Percentiles rank a stretch among this genome's conserved stretches.
Evolutionary conservation across 108 stramenopile species (phyloP).

Genomic region (Schizochytrium sp.): DNA sequence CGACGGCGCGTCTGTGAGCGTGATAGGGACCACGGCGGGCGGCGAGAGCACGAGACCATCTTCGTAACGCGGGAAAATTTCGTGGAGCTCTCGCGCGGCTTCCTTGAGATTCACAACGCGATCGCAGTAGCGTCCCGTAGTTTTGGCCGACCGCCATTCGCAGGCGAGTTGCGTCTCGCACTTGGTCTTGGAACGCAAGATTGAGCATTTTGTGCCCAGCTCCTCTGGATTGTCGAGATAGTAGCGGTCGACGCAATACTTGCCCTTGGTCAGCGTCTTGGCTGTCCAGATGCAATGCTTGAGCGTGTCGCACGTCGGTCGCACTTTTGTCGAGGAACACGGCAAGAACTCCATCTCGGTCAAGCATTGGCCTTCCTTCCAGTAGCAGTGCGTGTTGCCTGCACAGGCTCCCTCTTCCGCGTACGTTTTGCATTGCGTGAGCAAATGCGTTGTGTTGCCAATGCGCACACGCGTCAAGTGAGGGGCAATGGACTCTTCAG

Average conservation of each 20-base stretch:
- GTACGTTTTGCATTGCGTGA: background rate
- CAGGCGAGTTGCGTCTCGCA: background rate
- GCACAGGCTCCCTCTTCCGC: background rate
- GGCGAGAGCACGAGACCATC: background rate
- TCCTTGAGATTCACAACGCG: background rate
- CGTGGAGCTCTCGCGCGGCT: background rate
- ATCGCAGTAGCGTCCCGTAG: background rate
- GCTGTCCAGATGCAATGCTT: background rate
- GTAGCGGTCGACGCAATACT: background rate
- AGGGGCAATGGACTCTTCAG: background rate
- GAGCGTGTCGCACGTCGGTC: background rate
- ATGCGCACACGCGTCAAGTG: background rate
- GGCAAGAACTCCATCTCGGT: background rate
- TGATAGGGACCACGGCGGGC: background rate
- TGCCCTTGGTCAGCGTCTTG: background rate
- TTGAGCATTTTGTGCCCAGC: background rate
- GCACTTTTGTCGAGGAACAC: background rate
- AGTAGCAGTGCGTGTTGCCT: background rate
- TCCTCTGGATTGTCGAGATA: conserved; percentile 2
- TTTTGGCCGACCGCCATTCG: background rate
- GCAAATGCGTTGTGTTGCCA: background rate
- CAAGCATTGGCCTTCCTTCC: background rate
- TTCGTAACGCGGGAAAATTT: background rate
- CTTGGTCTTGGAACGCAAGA: background rate
- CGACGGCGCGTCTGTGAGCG: background rate